These are phyloP conservation scores for Yamagishiella unicocca DNA, from an alignment of 139 green algal genomes.

Conservation along the genomic window DNA sequence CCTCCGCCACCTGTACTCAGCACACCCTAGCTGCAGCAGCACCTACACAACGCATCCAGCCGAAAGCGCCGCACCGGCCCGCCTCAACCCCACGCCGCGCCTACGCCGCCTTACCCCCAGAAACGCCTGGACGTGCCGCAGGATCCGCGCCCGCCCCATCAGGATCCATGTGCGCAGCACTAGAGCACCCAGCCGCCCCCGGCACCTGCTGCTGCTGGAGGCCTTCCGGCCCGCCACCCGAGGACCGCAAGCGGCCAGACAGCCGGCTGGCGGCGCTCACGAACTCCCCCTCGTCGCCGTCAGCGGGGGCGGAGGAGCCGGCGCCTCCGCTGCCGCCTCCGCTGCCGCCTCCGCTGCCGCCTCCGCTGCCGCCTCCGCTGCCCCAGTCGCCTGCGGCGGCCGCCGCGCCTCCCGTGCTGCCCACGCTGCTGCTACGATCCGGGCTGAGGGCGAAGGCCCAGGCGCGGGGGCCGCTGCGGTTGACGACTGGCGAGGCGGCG, in stretches of 20 bases:
- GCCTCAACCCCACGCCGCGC: too few relatives aligned
- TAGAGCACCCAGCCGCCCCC: neutral
- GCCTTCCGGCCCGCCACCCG: neutral
- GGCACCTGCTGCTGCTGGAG: conserved; percentile 13
- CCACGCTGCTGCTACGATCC: neutral
- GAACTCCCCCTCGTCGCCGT: neutral
- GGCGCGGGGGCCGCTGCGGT: too few relatives aligned
- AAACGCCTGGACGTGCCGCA: neutral
- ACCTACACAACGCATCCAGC: too few relatives aligned
- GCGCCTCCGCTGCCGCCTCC: neutral
- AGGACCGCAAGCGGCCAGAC: neutral
- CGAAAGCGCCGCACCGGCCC: too few relatives aligned
- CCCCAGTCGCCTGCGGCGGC: neutral
- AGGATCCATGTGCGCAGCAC: neutral
- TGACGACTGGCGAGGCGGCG: too few relatives aligned
- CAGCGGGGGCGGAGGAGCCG: too few relatives aligned
- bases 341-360: neutral
- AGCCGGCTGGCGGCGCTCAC: neutral
- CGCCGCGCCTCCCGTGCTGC: neutral
- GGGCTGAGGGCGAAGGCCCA: neutral
- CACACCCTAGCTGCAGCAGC: too few relatives aligned
- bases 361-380: conserved; percentile 6
- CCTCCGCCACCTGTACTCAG: too few relatives aligned
- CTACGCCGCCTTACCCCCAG: neutral
- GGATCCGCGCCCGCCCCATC: neutral